Base-by-base conservation (phyloP, 2,329 filamentous ascomycete species). In the Periconia macrospinosa region DNA sequence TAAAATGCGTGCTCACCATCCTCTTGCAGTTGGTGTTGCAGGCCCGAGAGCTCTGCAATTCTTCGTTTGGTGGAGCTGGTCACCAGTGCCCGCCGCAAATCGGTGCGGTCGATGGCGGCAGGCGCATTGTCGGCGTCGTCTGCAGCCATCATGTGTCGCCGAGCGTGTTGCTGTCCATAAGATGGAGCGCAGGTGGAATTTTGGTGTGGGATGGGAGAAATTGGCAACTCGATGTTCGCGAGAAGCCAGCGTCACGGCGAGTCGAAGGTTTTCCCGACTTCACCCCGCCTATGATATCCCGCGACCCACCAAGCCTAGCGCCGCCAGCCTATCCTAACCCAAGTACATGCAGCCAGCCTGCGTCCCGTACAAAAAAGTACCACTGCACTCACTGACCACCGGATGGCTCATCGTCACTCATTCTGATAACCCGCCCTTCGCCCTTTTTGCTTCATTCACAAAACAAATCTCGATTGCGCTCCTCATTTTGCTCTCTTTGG, bases 41-140 rank as follows among this genome's bases (percentile, higher is more conserved):
- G 69, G 49, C 65, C 64, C 43, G 75, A 71, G 42, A 81, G 73
- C 68, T 79, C 76, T 30, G 74, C 59, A 52, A 72, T 75, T 59
- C 79, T 68, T 56, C 73, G 72, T 69, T 80, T 81, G 45, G 78
- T 80, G 30, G 78, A 79, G 67, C 76, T 80, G 27, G 71, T 74
- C 42, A 80, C 72, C 54, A 81, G 70, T 49, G 67, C 72, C 55
- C 71, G 69, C 50, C 77, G 73, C 65, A 76, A 57, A 51, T 65
- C 62, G 9, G 65, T 66, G 60, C 69, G 69, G 62, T 68, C 58
- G 40, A 73, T 62, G 59, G 65, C 66, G 55, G 62, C 62, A 45
- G 43, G 13, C 53, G 58, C 51, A 49, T 65, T 66, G 63, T 60
- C 67, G 58, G 65, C 68, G 61, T 67, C 69, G 62, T 70, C 71